Evolutionary conservation across 208 protist genomes (phyloP).

Genomic region (Acanthamoeba healyi): DNA sequence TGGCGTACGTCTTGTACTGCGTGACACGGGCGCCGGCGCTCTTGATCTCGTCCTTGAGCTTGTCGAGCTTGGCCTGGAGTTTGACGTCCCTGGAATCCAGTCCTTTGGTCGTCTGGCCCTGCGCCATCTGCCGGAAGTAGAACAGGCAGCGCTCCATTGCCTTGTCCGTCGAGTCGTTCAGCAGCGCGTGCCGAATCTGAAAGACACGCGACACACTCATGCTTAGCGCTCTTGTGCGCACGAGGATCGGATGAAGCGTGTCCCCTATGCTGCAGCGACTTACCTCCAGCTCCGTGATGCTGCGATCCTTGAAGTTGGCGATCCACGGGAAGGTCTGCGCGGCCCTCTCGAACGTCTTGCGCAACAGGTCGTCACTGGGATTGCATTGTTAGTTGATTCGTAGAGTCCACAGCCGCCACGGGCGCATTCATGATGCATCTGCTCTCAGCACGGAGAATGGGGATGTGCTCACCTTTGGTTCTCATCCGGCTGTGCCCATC

Average conservation of each 20-base stretch:
- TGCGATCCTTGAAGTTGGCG: slow-evolving; percentile 40
- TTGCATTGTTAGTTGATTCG: too few relatives aligned
- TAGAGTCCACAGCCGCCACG: too few relatives aligned
- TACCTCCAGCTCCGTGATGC: slow-evolving; percentile 76
- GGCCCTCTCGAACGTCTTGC: slow-evolving; percentile 50
- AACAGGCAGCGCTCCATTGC: slow-evolving; percentile 16
- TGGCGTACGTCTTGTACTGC: background rate
- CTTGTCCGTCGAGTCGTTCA: slow-evolving; percentile 1
- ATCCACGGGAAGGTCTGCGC: slow-evolving; percentile 62
- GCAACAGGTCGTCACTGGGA: slow-evolving; percentile 49
- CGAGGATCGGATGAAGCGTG: too few relatives aligned
- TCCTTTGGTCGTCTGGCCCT: background rate
- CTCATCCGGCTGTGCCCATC: slow-evolving; percentile 53
- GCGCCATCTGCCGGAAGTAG: slow-evolving; percentile 17
- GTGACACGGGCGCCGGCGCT: background rate
- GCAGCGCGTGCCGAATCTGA: slow-evolving; percentile 50
- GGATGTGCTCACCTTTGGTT: too few relatives aligned
- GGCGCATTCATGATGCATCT: too few relatives aligned
- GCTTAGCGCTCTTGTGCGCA: too few relatives aligned
- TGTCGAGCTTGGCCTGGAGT: background rate
- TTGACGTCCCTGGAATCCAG: background rate
- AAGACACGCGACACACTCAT: too few relatives aligned
- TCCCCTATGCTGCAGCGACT: too few relatives aligned
- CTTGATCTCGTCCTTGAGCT: background rate
- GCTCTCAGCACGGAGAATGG: too few relatives aligned